Evolutionary conservation across 108 stramenopile genomes (phyloP).

Genomic region (Poteriospumella lacustris): DNA sequence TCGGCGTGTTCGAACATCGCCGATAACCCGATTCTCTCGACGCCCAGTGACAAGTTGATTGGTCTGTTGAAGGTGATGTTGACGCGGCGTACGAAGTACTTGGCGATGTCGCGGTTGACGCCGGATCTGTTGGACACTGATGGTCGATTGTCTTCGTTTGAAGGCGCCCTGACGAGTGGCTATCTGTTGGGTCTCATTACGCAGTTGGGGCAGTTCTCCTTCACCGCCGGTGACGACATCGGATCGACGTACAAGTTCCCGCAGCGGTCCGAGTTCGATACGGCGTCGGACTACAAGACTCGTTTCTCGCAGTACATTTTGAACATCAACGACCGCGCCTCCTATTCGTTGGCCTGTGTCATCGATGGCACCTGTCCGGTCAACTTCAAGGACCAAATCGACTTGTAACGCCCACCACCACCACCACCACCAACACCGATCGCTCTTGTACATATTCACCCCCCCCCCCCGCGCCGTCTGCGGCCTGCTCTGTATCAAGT

Average conservation of each 20-base stretch:
- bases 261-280: conserved; percentile 13
- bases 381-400: conserved; percentile 54
- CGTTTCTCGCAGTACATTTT: conserved; percentile 51
- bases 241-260: conserved; percentile 41
- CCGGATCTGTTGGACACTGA: conserved; percentile 65
- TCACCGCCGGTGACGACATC: conserved; percentile 30
- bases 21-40: conserved; percentile 70
- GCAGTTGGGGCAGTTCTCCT: conserved; percentile 29
- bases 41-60: conserved; percentile 69
- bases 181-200: conserved; percentile 44
- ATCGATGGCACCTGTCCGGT: conserved; percentile 56
- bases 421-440: too few relatives aligned
- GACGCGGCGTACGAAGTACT: conserved; percentile 64
- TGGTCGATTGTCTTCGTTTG: conserved; percentile 47
- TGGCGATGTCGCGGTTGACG: conserved; percentile 66
- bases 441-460: too few relatives aligned
- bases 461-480: too few relatives aligned
- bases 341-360: conserved; percentile 50
- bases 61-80: conserved; percentile 54
- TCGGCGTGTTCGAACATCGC: conserved; percentile 66
- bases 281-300: conserved; percentile 32
- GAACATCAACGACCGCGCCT: conserved; percentile 53
- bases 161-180: conserved; percentile 61
- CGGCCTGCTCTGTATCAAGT: too few relatives aligned
- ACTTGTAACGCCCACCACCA: background rate